Evolutionary conservation across 2,329 filamentous ascomycete species (phyloP), one percentile per base, ranked within the genome.

Genomic region (Pestalotiopsis sp.): DNA sequence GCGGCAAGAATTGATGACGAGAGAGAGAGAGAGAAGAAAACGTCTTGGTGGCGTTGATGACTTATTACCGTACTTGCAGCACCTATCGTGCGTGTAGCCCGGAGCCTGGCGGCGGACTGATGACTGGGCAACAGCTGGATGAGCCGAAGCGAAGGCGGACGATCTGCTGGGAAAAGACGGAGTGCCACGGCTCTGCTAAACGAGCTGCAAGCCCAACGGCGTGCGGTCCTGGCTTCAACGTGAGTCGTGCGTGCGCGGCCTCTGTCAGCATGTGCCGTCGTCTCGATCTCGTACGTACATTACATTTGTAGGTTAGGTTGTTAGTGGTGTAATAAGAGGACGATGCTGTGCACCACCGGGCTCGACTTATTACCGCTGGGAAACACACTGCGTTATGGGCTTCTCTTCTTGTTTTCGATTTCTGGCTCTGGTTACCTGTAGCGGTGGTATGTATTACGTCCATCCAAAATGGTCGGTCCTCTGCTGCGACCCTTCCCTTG

Each of bases 401-500:
- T 35, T 35, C 30, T 35, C 30, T 35, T 35, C 30, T 35, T 35
- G 30, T 35, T 35, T 9, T 35, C 30, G 6, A 35, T 7, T 6
- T 52, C 17, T 52, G 44, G 44, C 44, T 9, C 44, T 52, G 44
- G 44, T 52, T 22, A 35, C 30, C 30, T 35, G 56, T 52, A 58
- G 22, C 13, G 56, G 56, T 26, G 56, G 56, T 35, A 26, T 58
- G 4, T n/a, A 3, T 57, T 4, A 24, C 6, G 17, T 57, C 55
- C 26, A 35, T 30, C 30, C 35, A 20, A 39, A 35, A 17, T 35
- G n/a, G 58, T 39, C 14, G 11, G 22, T 26, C 14, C 20, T 20
- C 20, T 35, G 24, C 20, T 59, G 24, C 22, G 17, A 20, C 26
- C 58, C 17, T 17, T 65, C 64, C 59, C 58, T 65, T 67, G 68